Conservation (phyloP, 2,329 filamentous ascomycete species). For the Pseudogymnoascus sp. region DNA sequence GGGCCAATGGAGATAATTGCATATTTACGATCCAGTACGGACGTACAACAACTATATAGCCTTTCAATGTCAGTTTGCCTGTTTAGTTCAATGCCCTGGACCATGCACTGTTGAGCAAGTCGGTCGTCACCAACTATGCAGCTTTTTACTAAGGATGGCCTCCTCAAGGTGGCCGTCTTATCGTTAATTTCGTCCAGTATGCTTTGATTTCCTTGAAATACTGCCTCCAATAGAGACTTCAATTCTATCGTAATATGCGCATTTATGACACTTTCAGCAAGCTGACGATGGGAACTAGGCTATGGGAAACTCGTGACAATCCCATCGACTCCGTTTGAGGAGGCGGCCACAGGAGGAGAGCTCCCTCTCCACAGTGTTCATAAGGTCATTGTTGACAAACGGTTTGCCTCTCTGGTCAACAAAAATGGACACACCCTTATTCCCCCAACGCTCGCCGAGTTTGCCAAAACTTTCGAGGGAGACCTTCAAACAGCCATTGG, state of each 20-base stretch:
- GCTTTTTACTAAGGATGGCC: constrained; percentile 11
- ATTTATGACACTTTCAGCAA: background rate
- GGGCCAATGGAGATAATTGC: background rate
- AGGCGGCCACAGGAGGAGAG: background rate
- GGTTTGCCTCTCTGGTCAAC: constrained; percentile 36
- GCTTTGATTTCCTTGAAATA: background rate
- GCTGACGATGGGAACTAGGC: background rate
- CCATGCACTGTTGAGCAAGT: background rate
- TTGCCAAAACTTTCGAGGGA: constrained; percentile 39
- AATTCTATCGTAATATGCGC: background rate
- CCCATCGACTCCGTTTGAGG: background rate
- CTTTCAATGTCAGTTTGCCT: background rate
- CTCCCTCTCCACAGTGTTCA: background rate
- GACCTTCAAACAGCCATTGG: constrained; percentile 30
- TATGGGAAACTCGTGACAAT: background rate
- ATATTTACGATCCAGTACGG: background rate
- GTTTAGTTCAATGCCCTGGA: background rate
- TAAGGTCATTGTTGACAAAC: constrained; percentile 37
- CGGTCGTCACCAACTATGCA: constrained; percentile 14
- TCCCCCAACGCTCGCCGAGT: constrained; percentile 42
- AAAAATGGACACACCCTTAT: constrained; percentile 42
- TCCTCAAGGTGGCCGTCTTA: background rate
- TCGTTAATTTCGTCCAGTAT: constrained; percentile 1
- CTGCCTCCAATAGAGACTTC: background rate
- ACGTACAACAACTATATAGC: background rate